These are phyloP conservation scores for Colletotrichum sojae DNA, from an alignment of 2,329 filamentous ascomycete genomes.

Conservation along the genomic window DNA sequence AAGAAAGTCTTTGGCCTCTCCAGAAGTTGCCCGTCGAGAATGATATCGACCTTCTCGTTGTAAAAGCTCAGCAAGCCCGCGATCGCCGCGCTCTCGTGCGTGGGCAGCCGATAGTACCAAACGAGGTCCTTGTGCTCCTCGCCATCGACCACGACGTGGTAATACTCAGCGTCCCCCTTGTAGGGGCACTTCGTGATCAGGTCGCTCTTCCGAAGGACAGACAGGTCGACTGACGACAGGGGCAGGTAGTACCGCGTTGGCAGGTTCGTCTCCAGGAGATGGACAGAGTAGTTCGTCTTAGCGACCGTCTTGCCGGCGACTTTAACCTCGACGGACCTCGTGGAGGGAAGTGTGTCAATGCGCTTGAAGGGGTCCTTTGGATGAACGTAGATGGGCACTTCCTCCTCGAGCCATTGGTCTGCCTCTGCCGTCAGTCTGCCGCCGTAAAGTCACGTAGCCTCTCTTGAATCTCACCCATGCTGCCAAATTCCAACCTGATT, in stretches of 20 bases:
- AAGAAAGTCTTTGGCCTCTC: slow-evolving; percentile 49
- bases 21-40: slow-evolving; percentile 63
- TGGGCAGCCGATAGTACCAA: slow-evolving; percentile 75
- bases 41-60: slow-evolving; percentile 77
- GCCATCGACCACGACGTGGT: slow-evolving; percentile 64
- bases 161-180: slow-evolving; percentile 76
- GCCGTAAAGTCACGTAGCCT: too few species aligned
- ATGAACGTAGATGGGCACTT: slow-evolving; percentile 71
- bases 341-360: slow-evolving; percentile 71
- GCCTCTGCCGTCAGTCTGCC: background rate
- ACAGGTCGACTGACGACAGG: slow-evolving; percentile 62
- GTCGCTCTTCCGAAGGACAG: slow-evolving; percentile 62
- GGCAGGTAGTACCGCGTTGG: slow-evolving; percentile 73
- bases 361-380: slow-evolving; percentile 78
- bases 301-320: slow-evolving; percentile 62
- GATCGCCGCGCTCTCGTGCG: slow-evolving; percentile 67
- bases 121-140: slow-evolving; percentile 64
- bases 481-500: slow-evolving; percentile 53
- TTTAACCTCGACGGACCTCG: slow-evolving; percentile 65
- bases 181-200: slow-evolving; percentile 75
- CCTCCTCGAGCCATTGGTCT: slow-evolving; percentile 68
- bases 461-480: slow-evolving; percentile 48
- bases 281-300: slow-evolving; percentile 61
- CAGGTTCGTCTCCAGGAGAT: slow-evolving; percentile 73
- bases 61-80: slow-evolving; percentile 75